phyloP scores from a whole-genome alignment of 2,329 filamentous ascomycete genomes.

The Nectriaceae sp. region DNA sequence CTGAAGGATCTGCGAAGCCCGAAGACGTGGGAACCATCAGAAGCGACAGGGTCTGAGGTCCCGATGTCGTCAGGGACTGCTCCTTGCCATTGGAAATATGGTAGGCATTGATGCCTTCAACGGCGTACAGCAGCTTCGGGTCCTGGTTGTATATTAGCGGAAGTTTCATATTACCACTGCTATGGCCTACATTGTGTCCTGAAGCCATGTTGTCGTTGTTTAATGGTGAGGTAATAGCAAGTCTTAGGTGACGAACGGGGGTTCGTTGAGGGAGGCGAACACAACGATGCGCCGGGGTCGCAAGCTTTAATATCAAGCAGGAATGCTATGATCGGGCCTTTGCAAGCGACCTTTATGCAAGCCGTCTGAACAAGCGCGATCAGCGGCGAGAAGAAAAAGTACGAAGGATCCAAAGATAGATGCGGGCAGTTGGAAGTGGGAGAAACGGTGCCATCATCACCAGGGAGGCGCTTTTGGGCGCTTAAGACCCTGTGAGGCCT shows the following conservation, averaged over 20 bases:
- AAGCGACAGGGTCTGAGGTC: conserved; percentile 87
- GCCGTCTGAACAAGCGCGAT: not conserved
- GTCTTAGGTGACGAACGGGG: not conserved
- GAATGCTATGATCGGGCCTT: not conserved
- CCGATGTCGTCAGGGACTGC: conserved; percentile 76
- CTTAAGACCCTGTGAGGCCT: conserved; percentile 25
- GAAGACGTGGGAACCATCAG: conserved; percentile 94
- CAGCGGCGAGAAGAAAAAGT: conserved; percentile 9
- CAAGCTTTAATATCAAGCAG: not conserved
- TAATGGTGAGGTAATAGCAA: not conserved
- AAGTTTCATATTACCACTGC: conserved; percentile 13
- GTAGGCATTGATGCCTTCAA: conserved; percentile 87
- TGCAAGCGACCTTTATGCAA: not conserved
- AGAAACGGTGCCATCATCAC: conserved; percentile 10
- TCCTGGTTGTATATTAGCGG: conserved; percentile 40
- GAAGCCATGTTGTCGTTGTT: conserved; percentile 29
- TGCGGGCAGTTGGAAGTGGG: conserved; percentile 1
- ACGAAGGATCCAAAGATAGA: conserved; percentile 8
- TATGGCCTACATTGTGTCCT: conserved; percentile 32
- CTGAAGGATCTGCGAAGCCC: conserved; percentile 59
- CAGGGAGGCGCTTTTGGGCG: conserved; percentile 29
- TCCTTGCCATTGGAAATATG: conserved; percentile 89
- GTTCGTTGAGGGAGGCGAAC: not conserved
- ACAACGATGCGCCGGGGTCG: not conserved
- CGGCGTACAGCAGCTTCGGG: conserved; percentile 67